Evolutionary conservation across 1,139 yeast genomes (phyloP).

Genomic region (Chernovozyma aurita): DNA sequence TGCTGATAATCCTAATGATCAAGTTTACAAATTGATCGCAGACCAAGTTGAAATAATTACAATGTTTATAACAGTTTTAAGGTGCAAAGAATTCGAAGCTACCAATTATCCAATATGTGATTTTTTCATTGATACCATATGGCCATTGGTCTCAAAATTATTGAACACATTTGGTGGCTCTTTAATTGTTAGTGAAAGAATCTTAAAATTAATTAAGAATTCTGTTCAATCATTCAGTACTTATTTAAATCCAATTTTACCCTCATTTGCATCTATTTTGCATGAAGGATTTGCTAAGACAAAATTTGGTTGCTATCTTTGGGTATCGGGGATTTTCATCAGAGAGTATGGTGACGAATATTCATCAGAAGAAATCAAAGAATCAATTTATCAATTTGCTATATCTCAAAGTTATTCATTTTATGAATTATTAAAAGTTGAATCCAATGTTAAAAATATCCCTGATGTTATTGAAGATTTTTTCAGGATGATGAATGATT

Average conservation of each 20-base stretch:
- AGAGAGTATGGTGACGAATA: conserved; percentile 72
- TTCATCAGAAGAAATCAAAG: conserved; percentile 30
- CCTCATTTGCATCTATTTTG: conserved; percentile 57
- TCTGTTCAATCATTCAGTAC: conserved; percentile 64
- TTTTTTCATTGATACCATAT: conserved; percentile 49
- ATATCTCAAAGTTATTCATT: conserved; percentile 42
- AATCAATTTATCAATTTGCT: conserved; percentile 46
- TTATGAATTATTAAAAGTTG: conserved; percentile 27
- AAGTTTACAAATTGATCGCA: conserved; percentile 47
- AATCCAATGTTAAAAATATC: conserved; percentile 33
- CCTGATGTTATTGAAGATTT: conserved; percentile 87
- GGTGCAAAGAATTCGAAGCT: conserved; percentile 30
- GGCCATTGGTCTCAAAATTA: conserved; percentile 53
- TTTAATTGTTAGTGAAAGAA: conserved; percentile 65
- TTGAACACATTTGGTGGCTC: conserved; percentile 53
- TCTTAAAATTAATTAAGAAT: conserved; percentile 62
- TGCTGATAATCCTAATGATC: conserved; percentile 25
- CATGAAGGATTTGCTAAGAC: conserved; percentile 67
- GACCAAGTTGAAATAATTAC: conserved; percentile 74
- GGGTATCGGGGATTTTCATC: conserved; percentile 84
- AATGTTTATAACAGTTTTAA: conserved; percentile 62
- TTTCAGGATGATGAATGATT: conserved; percentile 77
- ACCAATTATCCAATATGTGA: conserved; percentile 53
- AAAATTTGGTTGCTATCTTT: conserved; percentile 76
- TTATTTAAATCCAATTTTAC: conserved; percentile 60